A percentile compares a stretch with the other conserved stretches of the same genome.
phyloP scores from a whole-genome alignment of 106 monocot species.

The Hemerocallis citrina region DNA sequence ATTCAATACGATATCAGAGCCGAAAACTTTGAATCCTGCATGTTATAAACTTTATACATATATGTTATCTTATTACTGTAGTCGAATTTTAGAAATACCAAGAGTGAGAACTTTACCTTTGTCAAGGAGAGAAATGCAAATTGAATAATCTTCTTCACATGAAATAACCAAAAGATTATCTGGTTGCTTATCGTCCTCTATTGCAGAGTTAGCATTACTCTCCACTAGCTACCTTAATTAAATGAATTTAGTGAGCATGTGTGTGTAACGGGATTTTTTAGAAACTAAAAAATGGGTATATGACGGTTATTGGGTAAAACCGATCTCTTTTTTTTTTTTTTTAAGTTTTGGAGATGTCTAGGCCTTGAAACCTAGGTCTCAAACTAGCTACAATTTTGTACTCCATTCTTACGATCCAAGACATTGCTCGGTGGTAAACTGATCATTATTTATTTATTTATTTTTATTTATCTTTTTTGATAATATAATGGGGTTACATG shows the following conservation, averaged over 20 bases:
- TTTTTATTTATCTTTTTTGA: too few relatives aligned
- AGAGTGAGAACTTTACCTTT: conserved; percentile 38
- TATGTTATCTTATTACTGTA: not conserved
- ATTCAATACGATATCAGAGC: conserved; percentile 37
- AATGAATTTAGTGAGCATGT: not conserved
- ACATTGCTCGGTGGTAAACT: too few relatives aligned
- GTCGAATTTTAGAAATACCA: not conserved
- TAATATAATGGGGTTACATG: too few relatives aligned
- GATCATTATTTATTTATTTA: too few relatives aligned
- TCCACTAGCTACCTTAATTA: conserved; percentile 37
- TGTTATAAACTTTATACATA: not conserved
- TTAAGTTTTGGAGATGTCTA: too few relatives aligned
- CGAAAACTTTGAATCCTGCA: conserved; percentile 32
- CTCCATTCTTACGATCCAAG: too few relatives aligned
- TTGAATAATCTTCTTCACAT: conserved; percentile 62
- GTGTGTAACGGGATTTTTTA: not conserved
- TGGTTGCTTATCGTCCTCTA: conserved; percentile 27
- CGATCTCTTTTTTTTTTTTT: too few relatives aligned
- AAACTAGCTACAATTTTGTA: too few relatives aligned
- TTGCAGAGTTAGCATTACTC: conserved; percentile 40
- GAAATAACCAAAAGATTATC: conserved; percentile 75
- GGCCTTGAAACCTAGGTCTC: too few relatives aligned
- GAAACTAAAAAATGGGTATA: not conserved
- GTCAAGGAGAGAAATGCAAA: conserved; percentile 49
- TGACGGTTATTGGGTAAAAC: too few relatives aligned